phyloP scores from a whole-genome alignment of 768 basidiomycete genomes.

The Boletus rex-veris region DNA sequence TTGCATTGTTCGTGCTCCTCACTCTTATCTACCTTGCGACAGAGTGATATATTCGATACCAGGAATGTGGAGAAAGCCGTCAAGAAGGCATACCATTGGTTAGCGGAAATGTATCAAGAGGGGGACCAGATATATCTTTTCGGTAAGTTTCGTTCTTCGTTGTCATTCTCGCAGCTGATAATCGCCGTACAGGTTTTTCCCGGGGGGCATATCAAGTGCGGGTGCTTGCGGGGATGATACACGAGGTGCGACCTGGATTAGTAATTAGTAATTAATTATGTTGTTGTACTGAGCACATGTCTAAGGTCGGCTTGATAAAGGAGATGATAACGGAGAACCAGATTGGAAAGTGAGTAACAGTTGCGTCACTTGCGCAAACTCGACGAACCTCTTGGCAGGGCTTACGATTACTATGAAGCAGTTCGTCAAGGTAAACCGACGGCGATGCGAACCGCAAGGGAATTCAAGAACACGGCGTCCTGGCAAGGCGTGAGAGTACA shows the following conservation, averaged over 20 bases:
- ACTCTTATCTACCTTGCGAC: not conserved
- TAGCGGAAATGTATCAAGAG: not conserved
- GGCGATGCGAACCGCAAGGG: constrained; percentile 5
- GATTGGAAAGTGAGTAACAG: constrained; percentile 9
- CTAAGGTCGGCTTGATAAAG: constrained; percentile 5
- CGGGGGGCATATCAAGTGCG: constrained; percentile 43
- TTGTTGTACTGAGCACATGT: not conserved
- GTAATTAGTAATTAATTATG: too few relatives aligned
- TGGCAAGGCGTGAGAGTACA: constrained; percentile 21
- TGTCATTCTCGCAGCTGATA: not conserved
- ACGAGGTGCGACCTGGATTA: constrained; percentile 20
- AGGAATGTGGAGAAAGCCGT: constrained; percentile 11
- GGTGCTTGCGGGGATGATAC: constrained; percentile 36
- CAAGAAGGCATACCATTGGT: constrained; percentile 3
- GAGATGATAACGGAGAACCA: constrained; percentile 14
- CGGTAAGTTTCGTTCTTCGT: constrained; percentile 18
- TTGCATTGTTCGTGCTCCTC: constrained; percentile 2
- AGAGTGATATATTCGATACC: not conserved
- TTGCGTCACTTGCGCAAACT: not conserved
- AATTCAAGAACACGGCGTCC: constrained; percentile 41
- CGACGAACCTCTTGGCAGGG: not conserved
- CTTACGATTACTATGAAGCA: constrained; percentile 1
- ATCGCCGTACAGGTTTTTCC: constrained; percentile 34
- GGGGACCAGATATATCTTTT: constrained; percentile 35
- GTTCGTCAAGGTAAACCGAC: constrained; percentile 2